phyloP scores from a whole-genome alignment of 331 rosid species.

The Stylosanthes scabra region DNA sequence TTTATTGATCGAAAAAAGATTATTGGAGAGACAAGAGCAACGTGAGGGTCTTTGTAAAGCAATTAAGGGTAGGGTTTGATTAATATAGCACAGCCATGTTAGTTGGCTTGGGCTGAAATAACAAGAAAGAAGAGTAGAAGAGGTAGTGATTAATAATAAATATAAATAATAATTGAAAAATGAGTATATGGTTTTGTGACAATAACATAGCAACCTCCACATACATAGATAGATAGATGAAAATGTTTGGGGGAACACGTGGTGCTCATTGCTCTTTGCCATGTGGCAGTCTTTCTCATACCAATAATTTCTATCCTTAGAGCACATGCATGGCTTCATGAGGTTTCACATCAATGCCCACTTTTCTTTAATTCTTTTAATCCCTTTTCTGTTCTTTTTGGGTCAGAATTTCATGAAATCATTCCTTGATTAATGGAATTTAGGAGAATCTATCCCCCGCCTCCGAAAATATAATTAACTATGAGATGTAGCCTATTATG shows the following conservation, averaged over 20 bases:
- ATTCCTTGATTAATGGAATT: slow-evolving; percentile 37
- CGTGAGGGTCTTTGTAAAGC: slow-evolving; percentile 63
- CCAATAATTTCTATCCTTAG: slow-evolving; percentile 31
- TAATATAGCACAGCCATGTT: slow-evolving; percentile 57
- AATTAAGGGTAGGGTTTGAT: slow-evolving; percentile 43
- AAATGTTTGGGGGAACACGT: slow-evolving; percentile 19
- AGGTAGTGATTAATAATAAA: not conserved
- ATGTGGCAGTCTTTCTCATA: slow-evolving; percentile 49
- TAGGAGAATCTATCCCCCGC: not conserved
- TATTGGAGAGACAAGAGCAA: slow-evolving; percentile 41
- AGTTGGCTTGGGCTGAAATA: slow-evolving; percentile 33
- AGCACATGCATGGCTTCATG: slow-evolving; percentile 57
- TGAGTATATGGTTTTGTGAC: slow-evolving; percentile 28
- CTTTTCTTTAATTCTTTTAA: not conserved
- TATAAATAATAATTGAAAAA: too few relatives aligned
- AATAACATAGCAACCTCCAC: slow-evolving; percentile 54
- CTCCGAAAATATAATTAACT: not conserved
- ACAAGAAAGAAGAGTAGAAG: not conserved
- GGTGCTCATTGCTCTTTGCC: slow-evolving; percentile 33
- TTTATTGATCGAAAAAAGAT: slow-evolving; percentile 13
- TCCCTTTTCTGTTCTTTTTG: not conserved
- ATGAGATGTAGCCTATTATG: too few relatives aligned
- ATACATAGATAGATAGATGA: not conserved
- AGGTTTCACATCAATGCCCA: slow-evolving; percentile 51
- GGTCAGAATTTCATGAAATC: slow-evolving; percentile 3